A percentile compares a stretch with the other conserved stretches of the same genome.
phyloP scores from a whole-genome alignment of 2,329 filamentous ascomycete species.

The Pestalotiopsis sp. region DNA sequence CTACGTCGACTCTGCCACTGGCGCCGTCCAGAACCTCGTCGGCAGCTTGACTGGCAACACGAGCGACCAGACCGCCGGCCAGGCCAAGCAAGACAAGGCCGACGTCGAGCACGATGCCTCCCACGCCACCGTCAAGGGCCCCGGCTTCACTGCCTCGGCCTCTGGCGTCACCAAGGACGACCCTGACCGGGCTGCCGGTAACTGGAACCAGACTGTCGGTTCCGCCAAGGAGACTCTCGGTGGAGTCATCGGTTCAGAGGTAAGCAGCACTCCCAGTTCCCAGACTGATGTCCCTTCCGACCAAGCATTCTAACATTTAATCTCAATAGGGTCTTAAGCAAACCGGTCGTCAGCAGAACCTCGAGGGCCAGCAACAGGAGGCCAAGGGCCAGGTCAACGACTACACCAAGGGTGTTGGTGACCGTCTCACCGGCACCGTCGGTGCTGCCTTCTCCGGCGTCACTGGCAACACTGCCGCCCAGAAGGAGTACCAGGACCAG shows the following conservation, averaged over 20 bases:
- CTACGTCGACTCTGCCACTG: conserved; percentile 72
- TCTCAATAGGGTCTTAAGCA: conserved; percentile 64
- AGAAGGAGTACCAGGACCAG: conserved; percentile 66
- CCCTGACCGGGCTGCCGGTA: conserved; percentile 70
- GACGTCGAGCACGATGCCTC: conserved; percentile 72
- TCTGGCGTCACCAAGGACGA: conserved; percentile 74
- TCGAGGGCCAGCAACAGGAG: conserved; percentile 78
- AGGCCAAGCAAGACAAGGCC: conserved; percentile 67
- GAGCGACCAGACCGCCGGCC: conserved; percentile 66
- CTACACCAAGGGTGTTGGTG: conserved; percentile 65
- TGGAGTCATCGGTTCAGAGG: conserved; percentile 62
- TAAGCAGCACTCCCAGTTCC: neutral
- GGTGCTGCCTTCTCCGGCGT: conserved; percentile 73
- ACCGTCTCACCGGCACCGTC: conserved; percentile 71
- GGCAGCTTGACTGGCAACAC: conserved; percentile 75
- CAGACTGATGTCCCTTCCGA: neutral
- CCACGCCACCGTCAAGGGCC: conserved; percentile 74
- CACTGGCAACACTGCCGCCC: conserved; percentile 68
- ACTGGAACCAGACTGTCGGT: conserved; percentile 89
- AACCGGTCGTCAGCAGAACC: conserved; percentile 76
- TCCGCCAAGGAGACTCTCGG: conserved; percentile 82
- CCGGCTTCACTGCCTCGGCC: conserved; percentile 69
- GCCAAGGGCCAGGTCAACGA: conserved; percentile 81
- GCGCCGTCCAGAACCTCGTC: conserved; percentile 71
- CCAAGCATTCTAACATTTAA: neutral